Evolutionary conservation across 441 rosid genomes (phyloP).

Genomic region (Dalechampia spathulata): DNA sequence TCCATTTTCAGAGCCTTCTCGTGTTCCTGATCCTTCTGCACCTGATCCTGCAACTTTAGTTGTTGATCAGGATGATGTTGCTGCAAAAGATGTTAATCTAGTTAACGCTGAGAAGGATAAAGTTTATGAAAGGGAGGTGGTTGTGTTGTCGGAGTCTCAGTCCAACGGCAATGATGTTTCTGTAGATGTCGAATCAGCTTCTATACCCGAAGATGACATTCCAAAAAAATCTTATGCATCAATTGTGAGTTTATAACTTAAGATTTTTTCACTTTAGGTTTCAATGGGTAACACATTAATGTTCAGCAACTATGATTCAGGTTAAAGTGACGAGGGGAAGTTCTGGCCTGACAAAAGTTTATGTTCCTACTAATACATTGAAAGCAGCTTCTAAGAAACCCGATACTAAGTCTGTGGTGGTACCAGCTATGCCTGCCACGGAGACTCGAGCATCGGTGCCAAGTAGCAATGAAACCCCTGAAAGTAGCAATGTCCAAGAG

Average conservation of each 20-base stretch:
- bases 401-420: conserved; percentile 20
- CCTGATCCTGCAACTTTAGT: conserved; percentile 23
- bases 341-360: conserved; percentile 32
- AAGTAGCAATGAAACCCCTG: conserved; percentile 19
- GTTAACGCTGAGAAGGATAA: conserved; percentile 23
- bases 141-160: conserved; percentile 24
- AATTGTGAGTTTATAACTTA: conserved; percentile 40
- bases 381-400: conserved; percentile 26
- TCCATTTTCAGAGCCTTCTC: conserved; percentile 28
- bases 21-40: conserved; percentile 34
- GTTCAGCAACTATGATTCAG: conserved; percentile 21
- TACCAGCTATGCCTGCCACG: conserved; percentile 21
- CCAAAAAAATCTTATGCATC: conserved; percentile 66
- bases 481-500: conserved; percentile 26
- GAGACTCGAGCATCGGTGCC: conserved; percentile 29
- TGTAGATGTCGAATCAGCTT: conserved; percentile 28
- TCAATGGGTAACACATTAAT: conserved; percentile 9
- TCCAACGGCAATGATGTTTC: conserved; percentile 29
- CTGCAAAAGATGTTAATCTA: conserved; percentile 24
- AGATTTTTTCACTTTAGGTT: conserved; percentile 7
- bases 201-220: conserved; percentile 35
- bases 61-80: conserved; percentile 28
- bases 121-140: conserved; percentile 27
- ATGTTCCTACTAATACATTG: conserved; percentile 28
- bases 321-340: conserved; percentile 43